These are phyloP conservation scores for Verticillium dahliae DNA, from an alignment of 2,329 filamentous ascomycete species.

Conservation along the genomic window DNA sequence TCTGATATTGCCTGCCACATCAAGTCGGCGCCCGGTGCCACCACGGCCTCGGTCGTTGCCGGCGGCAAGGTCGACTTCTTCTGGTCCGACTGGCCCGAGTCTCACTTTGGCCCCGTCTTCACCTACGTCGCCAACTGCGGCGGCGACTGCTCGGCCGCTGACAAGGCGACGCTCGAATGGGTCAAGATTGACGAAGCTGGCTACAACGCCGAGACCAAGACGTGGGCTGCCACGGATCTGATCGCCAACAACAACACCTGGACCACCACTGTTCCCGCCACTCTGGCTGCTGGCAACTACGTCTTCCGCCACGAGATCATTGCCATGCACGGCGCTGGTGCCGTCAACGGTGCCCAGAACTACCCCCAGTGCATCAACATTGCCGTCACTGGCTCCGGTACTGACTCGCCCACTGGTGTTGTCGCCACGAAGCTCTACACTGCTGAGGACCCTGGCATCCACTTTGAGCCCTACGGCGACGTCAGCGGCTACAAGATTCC, in stretches of 20 bases:
- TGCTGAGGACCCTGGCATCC: slow-evolving; percentile 21
- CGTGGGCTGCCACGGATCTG: slow-evolving; percentile 31
- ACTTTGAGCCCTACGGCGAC: slow-evolving; percentile 34
- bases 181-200: slow-evolving; percentile 59
- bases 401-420: slow-evolving; percentile 22
- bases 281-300: slow-evolving; percentile 31
- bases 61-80: slow-evolving; percentile 31
- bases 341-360: slow-evolving; percentile 40
- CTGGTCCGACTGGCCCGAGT: slow-evolving; percentile 35
- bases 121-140: slow-evolving; percentile 56
- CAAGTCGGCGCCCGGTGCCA: slow-evolving; percentile 27
- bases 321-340: slow-evolving; percentile 36
- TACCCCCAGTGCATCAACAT: slow-evolving; percentile 47
- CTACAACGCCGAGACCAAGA: slow-evolving; percentile 32
- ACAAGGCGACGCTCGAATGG: slow-evolving; percentile 47
- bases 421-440: slow-evolving; percentile 22
- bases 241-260: slow-evolving; percentile 29
- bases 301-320: slow-evolving; percentile 47
- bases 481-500: slow-evolving; percentile 23
- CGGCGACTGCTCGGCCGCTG: slow-evolving; percentile 47
- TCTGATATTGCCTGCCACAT: slow-evolving; percentile 41
- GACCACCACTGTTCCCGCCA: slow-evolving; percentile 23
- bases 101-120: slow-evolving; percentile 48
- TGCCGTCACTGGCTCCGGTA: slow-evolving; percentile 33
- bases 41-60: slow-evolving; percentile 28